A percentile compares a stretch with the other conserved stretches of the same genome.
Evolutionary conservation across 768 basidiomycete genomes (phyloP).

Genomic region (Epithele typhae): DNA sequence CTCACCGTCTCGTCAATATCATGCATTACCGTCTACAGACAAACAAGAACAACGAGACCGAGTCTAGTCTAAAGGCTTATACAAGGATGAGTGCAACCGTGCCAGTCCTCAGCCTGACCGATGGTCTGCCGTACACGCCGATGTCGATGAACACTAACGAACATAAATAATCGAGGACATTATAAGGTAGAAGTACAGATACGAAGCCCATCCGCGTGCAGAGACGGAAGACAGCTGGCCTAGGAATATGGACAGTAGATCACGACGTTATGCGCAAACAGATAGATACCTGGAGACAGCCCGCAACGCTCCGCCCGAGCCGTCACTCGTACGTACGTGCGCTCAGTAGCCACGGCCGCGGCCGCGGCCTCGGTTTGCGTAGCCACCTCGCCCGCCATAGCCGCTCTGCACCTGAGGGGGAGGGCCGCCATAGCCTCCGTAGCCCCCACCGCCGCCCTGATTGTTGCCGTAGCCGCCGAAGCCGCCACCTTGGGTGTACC

Average conservation of each 20-base stretch:
- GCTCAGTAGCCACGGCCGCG: slow-evolving; percentile 8
- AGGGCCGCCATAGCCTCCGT: slow-evolving; percentile 31
- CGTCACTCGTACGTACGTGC: slow-evolving; percentile 7
- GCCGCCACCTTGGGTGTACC: slow-evolving; percentile 24
- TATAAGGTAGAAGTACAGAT: slow-evolving; percentile 14
- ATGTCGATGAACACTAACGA: neutral
- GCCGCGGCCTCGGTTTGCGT: neutral
- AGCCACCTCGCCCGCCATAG: slow-evolving; percentile 21
- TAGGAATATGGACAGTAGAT: too few relatives aligned
- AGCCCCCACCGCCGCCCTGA: slow-evolving; percentile 22
- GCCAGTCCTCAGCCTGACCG: neutral
- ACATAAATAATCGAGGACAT: slow-evolving; percentile 6
- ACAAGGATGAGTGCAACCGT: too few relatives aligned
- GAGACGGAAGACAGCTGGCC: neutral
- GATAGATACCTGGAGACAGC: too few relatives aligned
- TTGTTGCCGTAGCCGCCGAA: slow-evolving; percentile 34
- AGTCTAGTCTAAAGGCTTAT: too few relatives aligned
- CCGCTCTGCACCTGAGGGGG: too few relatives aligned
- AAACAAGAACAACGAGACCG: too few relatives aligned
- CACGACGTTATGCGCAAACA: too few relatives aligned
- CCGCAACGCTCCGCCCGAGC: slow-evolving; percentile 21
- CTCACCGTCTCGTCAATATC: too few relatives aligned
- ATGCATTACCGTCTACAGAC: too few relatives aligned
- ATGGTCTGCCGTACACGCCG: neutral
- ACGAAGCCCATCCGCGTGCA: slow-evolving; percentile 1